Evolutionary conservation across 1,284 basidiomycete species (phyloP).

Genomic region (Malassezia caprae): DNA sequence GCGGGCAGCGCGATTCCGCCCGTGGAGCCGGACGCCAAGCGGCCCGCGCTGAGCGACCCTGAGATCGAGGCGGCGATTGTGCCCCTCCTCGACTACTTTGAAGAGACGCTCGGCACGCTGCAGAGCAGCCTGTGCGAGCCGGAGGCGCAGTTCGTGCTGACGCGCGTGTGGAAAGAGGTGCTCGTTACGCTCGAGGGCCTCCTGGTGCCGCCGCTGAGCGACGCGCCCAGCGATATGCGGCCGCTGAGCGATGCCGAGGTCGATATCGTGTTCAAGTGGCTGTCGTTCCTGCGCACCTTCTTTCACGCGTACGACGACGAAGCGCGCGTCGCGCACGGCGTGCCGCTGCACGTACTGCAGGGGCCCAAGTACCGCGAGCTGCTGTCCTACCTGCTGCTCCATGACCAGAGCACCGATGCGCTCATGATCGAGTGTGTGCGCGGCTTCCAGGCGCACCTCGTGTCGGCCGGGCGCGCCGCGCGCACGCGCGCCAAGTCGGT

Average conservation of each 20-base stretch:
- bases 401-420: slow-evolving; percentile 41
- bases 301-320: slow-evolving; percentile 90
- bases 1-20: slow-evolving; percentile 39
- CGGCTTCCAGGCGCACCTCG: slow-evolving; percentile 60
- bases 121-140: slow-evolving; percentile 66
- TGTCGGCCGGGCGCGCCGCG: slow-evolving; percentile 14
- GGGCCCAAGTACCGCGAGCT: slow-evolving; percentile 81
- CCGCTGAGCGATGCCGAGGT: slow-evolving; percentile 87
- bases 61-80: slow-evolving; percentile 90
- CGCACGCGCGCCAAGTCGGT: slow-evolving; percentile 60
- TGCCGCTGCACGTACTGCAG: slow-evolving; percentile 77
- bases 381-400: slow-evolving; percentile 39
- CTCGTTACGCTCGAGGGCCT: slow-evolving; percentile 74
- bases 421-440: slow-evolving; percentile 73
- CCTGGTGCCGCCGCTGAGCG: slow-evolving; percentile 81
- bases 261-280: slow-evolving; percentile 95
- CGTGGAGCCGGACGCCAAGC: slow-evolving; percentile 24
- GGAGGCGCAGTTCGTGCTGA: slow-evolving; percentile 78
- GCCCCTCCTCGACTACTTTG: slow-evolving; percentile 90
- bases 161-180: slow-evolving; percentile 92
- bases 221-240: slow-evolving; percentile 78
- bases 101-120: slow-evolving; percentile 81
- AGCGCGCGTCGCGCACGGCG: slow-evolving; percentile 52
- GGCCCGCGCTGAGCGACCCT: slow-evolving; percentile 65
- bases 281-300: slow-evolving; percentile 74